Conservation (phyloP, 2,329 filamentous ascomycete genomes). For the Phoma sp. region DNA sequence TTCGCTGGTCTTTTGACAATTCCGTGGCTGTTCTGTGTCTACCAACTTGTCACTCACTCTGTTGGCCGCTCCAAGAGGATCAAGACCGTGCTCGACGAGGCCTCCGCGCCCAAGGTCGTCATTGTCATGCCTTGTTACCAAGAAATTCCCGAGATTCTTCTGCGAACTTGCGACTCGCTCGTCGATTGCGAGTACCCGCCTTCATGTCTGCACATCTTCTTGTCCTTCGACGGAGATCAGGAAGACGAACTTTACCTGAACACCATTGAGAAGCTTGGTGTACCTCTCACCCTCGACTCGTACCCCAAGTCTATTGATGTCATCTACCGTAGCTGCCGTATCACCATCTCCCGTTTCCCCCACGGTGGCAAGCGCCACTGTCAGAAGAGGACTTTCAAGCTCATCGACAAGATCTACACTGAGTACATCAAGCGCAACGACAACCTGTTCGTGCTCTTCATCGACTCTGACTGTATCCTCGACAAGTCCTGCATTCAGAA, state of each 20-base stretch:
- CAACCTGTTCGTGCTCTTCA: slow-evolving; percentile 93
- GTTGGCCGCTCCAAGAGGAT: slow-evolving; percentile 82
- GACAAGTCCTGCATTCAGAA: slow-evolving; percentile 93
- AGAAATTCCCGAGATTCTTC: slow-evolving; percentile 81
- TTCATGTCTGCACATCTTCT: slow-evolving; percentile 90
- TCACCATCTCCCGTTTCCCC: slow-evolving; percentile 90
- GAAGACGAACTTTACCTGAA: slow-evolving; percentile 89
- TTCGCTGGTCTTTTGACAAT: slow-evolving; percentile 85
- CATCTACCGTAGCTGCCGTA: slow-evolving; percentile 77
- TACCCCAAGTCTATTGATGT: slow-evolving; percentile 94
- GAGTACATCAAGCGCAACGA: slow-evolving; percentile 87
- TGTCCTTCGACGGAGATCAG: slow-evolving; percentile 91
- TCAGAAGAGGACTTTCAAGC: slow-evolving; percentile 89
- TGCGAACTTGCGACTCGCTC: slow-evolving; percentile 88
- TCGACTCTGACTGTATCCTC: slow-evolving; percentile 95
- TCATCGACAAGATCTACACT: slow-evolving; percentile 91
- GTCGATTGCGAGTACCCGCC: slow-evolving; percentile 93
- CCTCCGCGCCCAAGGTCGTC: slow-evolving; percentile 88
- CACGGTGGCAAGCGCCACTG: slow-evolving; percentile 94
- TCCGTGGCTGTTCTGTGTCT: slow-evolving; percentile 92
- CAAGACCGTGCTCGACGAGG: slow-evolving; percentile 82
- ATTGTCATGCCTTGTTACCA: slow-evolving; percentile 98
- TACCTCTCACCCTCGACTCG: slow-evolving; percentile 74
- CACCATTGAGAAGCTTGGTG: slow-evolving; percentile 83
- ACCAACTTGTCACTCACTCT: slow-evolving; percentile 86